These are phyloP conservation scores for Triticum dicoccoides DNA, from an alignment of 176 grass and related monocot genomes.

Conservation along the genomic window DNA sequence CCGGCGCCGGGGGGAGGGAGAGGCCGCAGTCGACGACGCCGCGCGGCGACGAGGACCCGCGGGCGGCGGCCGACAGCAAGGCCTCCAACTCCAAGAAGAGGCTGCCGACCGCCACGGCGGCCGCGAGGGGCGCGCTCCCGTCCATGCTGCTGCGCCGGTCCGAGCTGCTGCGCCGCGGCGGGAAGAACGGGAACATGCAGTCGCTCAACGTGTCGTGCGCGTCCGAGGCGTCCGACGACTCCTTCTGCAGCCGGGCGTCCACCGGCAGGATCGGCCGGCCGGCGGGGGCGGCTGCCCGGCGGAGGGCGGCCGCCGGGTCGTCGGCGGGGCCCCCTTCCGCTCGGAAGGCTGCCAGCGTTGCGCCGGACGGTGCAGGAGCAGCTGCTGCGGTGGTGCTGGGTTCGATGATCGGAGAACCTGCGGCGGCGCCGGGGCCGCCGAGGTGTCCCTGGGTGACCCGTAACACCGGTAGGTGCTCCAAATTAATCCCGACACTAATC, in stretches of 20 bases:
- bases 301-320: conserved; percentile 31
- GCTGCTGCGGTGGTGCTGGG: not conserved
- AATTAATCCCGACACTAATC: not conserved
- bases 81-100: not conserved
- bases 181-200: conserved; percentile 9
- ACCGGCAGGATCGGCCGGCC: conserved; percentile 67
- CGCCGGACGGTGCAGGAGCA: not conserved
- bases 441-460: conserved; percentile 87
- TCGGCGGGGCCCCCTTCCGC: conserved; percentile 33
- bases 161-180: conserved; percentile 35
- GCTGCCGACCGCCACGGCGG: not conserved
- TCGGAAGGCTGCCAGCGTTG: conserved; percentile 9
- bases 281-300: not conserved
- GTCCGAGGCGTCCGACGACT: conserved; percentile 81
- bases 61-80: not conserved
- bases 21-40: not conserved
- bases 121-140: conserved; percentile 15
- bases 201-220: conserved; percentile 82
- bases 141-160: conserved; percentile 46
- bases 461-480: conserved; percentile 60
- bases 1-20: not conserved
- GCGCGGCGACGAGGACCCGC: not conserved
- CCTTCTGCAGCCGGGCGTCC: conserved; percentile 88
- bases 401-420: conserved; percentile 12
- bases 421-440: conserved; percentile 14